Base-by-base conservation (phyloP, 306 rosid species). In the Cicer pinnatifidum region DNA sequence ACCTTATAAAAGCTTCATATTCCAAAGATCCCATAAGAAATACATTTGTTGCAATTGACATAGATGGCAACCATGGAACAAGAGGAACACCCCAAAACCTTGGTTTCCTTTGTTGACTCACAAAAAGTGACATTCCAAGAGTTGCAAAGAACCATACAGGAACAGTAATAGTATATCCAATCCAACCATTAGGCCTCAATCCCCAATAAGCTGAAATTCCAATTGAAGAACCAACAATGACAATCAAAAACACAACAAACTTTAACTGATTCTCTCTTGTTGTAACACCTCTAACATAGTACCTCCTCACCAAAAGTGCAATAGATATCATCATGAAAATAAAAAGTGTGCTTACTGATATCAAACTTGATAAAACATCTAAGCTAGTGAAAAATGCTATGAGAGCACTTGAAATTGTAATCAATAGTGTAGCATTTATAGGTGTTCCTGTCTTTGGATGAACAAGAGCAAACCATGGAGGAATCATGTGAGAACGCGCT, bases 51-150 rank as follows among this genome's bases (percentile, higher is more conserved):
- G 89, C 97, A 54, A 91, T 88, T 28, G 97, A 91, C 79, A 88
- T 58, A 73, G 91, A 87, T 17, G 97, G 97, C 15, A 91, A 38
- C 96, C 97, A 89, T 17, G 97, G 97, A 7, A 91, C 96, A 62
- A 89, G 88, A 1, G 96, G 97, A 50, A 91, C 97, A 0, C 90
- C 97, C 97, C 96, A 91, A 72, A 89, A 86, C 57, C 54, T 91
- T 4, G 97, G 92, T 13, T 45, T 63, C 77, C 92, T 88, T 78
- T 88, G 90, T 67, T 84, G 88, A 16, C 83, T 81, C 72, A 89
- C 64, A 56, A 80, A 69, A 11, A 86, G 5, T 12, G 88, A 73
- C 67, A 91, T 81, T 11, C 89, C 92, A 38, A 82, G 68, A 54
- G 96, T 89, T 10, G 84, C 81, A 65, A 89, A 75, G 78, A 91